Evolutionary conservation across 2,329 filamentous ascomycete species (phyloP), one percentile per base, ranked within the genome.

Genomic region (Neonectria ditissima): DNA sequence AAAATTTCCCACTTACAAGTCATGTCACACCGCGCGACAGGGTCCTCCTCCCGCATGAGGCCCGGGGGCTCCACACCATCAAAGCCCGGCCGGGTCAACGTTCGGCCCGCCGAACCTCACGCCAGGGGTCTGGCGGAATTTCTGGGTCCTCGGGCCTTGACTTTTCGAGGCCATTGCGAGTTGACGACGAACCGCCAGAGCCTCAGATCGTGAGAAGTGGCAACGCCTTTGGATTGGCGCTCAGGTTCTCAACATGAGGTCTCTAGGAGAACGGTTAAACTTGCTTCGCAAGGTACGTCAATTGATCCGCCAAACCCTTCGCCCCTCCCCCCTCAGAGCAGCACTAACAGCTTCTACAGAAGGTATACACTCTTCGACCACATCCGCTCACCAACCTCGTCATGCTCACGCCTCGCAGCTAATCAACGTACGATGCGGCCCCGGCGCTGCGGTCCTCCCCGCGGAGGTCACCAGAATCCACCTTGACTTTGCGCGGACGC

Each of bases 401-500:
- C 74, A 55, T 76, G 68, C 63, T 63, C 62, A 74, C 67, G 72
- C 70, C 60, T 74, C 41, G 64, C 77, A 96, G 91, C 83, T 97
- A 55, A 85, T 96, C 68, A 83, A 85, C 74, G 84, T 98, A 79
- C 89, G 91, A 76, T 84, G 91, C 77, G 96, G 95, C 63, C 90
- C 92, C 30, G 96, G 95, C 60, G 94, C 96, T 45, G 91, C 92
- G 20, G 83, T 93, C 69, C 84, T 99, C 24, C 93, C 95, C 0
- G 84, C 89, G 30, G 88, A 93, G 74, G 87, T 97, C 57, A 89
- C 90, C 48, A 86, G 88, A 76, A 90, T 96, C 82, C 89, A 92
- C 76, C 79, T 96, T 80, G 87, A 92, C 73, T 94, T 94, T 77
- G 88, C 89, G 53, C 75, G 77, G 50, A 85, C 81, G 69, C 82